phyloP scores from a whole-genome alignment of 805 yeast species.

The Hanseniaspora thailandica region DNA sequence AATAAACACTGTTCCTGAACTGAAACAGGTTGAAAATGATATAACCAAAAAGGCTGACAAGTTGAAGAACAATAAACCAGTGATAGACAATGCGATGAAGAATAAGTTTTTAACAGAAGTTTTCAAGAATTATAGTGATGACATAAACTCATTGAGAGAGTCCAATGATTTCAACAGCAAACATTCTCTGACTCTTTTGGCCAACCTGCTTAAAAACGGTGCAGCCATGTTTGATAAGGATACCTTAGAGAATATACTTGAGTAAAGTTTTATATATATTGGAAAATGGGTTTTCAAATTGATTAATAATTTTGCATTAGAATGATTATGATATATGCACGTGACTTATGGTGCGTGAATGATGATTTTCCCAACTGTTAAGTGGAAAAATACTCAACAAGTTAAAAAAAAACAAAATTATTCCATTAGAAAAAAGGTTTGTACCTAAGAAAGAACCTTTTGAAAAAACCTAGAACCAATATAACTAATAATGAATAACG shows the following conservation, averaged over 20 bases:
- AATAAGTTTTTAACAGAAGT: constrained; percentile 43
- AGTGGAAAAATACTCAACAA: too few species aligned
- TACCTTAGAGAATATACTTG: constrained; percentile 30
- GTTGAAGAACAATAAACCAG: not conserved
- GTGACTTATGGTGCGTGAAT: not conserved
- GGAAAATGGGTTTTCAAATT: not conserved
- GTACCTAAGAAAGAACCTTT: not conserved
- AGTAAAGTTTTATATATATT: constrained; percentile 6
- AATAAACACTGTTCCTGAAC: not conserved
- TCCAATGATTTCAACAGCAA: constrained; percentile 53
- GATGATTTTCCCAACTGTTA: too few species aligned
- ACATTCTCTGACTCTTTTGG: constrained; percentile 42
- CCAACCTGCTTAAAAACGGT: constrained; percentile 47
- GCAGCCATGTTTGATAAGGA: constrained; percentile 49
- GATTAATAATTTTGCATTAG: too few species aligned
- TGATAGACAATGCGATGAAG: constrained; percentile 29
- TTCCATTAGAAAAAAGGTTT: too few species aligned
- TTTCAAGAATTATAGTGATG: constrained; percentile 50
- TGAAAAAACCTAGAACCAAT: too few species aligned
- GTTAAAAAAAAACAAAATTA: too few species aligned
- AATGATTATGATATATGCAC: too few species aligned
- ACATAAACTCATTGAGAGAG: constrained; percentile 46
- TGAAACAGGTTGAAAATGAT: constrained; percentile 4
- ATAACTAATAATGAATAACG: not conserved
- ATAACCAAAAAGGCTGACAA: not conserved